These are phyloP conservation scores for Omphalotus guepiniiformis DNA, from an alignment of 768 basidiomycete species.

Conservation along the genomic window DNA sequence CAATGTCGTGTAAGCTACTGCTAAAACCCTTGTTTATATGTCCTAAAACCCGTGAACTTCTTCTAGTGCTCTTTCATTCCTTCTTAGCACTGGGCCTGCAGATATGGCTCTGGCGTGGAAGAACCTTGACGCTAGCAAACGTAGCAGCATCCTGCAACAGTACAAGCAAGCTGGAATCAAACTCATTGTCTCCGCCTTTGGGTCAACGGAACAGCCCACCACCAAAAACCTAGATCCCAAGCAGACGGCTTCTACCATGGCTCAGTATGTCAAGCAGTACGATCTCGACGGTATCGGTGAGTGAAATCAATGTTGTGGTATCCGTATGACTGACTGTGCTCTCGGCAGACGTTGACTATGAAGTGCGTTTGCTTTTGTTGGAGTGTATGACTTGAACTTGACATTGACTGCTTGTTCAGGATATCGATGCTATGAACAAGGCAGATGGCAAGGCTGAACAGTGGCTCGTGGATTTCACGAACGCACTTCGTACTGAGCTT, in stretches of 20 bases:
- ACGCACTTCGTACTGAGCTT: constrained; percentile 42
- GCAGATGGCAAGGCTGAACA: constrained; percentile 50
- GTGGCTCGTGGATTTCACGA: constrained; percentile 54
- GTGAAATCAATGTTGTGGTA: no score
- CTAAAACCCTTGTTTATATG: neutral
- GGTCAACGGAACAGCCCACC: constrained; percentile 39
- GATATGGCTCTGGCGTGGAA: constrained; percentile 19
- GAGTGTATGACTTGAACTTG: no score
- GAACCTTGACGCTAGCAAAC: constrained; percentile 29
- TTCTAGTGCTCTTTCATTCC: constrained; percentile 33
- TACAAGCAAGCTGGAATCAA: constrained; percentile 57
- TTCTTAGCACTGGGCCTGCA: constrained; percentile 34
- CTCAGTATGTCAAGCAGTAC: constrained; percentile 50
- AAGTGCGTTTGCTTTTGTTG: constrained; percentile 27
- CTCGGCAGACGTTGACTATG: constrained; percentile 75
- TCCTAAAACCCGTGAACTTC: neutral
- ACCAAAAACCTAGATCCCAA: constrained; percentile 51
- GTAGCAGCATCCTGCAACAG: constrained; percentile 37
- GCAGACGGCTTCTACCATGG: constrained; percentile 57
- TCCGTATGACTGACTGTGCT: no score
- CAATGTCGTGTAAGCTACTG: constrained; percentile 22
- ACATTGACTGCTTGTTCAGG: constrained; percentile 29
- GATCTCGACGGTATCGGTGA: constrained; percentile 42
- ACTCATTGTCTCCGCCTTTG: constrained; percentile 53
- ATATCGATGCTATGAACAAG: constrained; percentile 57